Evolutionary conservation across 2,329 filamentous ascomycete species (phyloP).

Genomic region (Zalaria sp.): DNA sequence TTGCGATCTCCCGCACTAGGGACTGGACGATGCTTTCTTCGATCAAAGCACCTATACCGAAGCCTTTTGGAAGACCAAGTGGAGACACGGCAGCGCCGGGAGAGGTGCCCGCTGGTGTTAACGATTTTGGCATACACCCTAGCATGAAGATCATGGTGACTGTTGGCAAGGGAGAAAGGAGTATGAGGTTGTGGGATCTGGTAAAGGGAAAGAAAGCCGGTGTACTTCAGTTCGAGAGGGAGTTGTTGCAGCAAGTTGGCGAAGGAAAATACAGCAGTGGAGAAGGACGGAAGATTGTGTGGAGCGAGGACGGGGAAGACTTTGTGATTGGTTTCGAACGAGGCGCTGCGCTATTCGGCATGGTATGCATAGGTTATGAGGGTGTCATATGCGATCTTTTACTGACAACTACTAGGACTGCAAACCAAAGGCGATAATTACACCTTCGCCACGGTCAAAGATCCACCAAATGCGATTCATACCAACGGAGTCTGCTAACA

Average conservation of each 20-base stretch:
- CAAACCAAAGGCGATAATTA: conserved; percentile 59
- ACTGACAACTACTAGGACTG: conserved; percentile 40
- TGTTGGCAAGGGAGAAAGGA: conserved; percentile 76
- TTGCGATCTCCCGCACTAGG: conserved; percentile 72
- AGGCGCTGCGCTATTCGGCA: conserved; percentile 71
- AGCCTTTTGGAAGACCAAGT: conserved; percentile 63
- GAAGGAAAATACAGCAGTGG: conserved; percentile 65
- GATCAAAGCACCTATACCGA: conserved; percentile 80
- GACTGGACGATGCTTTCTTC: conserved; percentile 82
- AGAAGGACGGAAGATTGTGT: conserved; percentile 70
- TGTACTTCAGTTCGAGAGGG: conserved; percentile 69
- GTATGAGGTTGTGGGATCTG: conserved; percentile 90
- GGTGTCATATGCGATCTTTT: not conserved
- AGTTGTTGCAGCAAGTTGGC: conserved; percentile 59
- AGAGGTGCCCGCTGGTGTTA: conserved; percentile 73
- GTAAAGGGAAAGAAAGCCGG: conserved; percentile 94
- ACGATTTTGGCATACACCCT: conserved; percentile 89
- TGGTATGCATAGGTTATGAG: conserved; percentile 31
- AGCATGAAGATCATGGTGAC: conserved; percentile 95
- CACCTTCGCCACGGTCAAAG: conserved; percentile 58
- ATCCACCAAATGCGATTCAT: conserved; percentile 72
- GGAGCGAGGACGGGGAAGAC: conserved; percentile 64
- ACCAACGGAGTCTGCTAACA: conserved; percentile 21
- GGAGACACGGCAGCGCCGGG: conserved; percentile 80
- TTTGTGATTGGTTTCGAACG: conserved; percentile 84